Base-by-base conservation (phyloP, 371 early-diverging fungal species). In the Mortierella sp. region DNA sequence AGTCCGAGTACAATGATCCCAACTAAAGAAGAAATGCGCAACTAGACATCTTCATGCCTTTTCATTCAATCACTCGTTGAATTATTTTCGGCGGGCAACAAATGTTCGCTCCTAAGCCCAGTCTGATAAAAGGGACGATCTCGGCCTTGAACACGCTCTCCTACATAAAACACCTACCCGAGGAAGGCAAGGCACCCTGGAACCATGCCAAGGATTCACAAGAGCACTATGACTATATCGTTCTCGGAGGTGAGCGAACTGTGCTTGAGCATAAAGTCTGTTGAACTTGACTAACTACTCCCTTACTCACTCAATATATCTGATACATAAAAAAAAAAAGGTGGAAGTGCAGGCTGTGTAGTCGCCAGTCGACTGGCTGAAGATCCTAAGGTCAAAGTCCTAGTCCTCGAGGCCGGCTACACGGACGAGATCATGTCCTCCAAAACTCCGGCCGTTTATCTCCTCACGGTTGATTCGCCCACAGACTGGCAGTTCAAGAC, bases 391-490 rank as follows among this genome's bases (percentile, higher is more conserved):
- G 68, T 68, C 56, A 75, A 68, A 6, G 64, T 75, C 21, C 64
- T 75, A 17, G 57, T 75, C 21, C 60, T 75, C 34, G 69, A 75
- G 32, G 76, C 76, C 6, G 76, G 76, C 4, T 60, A 60, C 46
- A 27, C 69, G 44, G 68, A 75, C 34, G 68, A 63, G 3, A 37
- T 72, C 24, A 53, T 58, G 24, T 56, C 63, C 3, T 57, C 67
- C 9, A 56, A 37, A 8, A 47, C 49, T 3, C 68, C 73, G 5
- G 53, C 50, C 8, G 49, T 58, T 23, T 69, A 61, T 41, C 41
- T 56, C 27, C 39, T 47, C 52, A 56, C 50, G 23, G 52, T 69
- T 30, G 71, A 70, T 46, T 42, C 49, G 14, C 50, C 24, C 21
- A 59, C 50, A 3, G 71, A 70, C 26, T 70, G 71, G 71, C 54